These are phyloP conservation scores for Phoma sp. DNA, from an alignment of 2,329 filamentous ascomycete species.

Conservation along the genomic window DNA sequence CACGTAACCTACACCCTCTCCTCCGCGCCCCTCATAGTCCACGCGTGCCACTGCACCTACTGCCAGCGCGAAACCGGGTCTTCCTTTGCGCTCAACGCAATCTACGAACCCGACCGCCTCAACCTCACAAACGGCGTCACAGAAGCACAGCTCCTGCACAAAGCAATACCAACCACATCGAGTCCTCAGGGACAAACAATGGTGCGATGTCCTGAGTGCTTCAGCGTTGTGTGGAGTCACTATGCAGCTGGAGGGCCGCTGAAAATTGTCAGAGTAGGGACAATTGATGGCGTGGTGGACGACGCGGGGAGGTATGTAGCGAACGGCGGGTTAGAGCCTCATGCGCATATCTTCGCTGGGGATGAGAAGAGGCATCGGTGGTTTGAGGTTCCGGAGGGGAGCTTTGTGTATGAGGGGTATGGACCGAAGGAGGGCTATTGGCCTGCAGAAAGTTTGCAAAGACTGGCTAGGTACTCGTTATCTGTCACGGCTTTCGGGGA, in stretches of 20 bases:
- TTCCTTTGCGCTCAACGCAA: slow-evolving; percentile 49
- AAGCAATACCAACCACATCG: slow-evolving; percentile 24
- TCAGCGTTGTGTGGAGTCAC: slow-evolving; percentile 51
- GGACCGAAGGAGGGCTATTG: not conserved
- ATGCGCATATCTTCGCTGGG: slow-evolving; percentile 53
- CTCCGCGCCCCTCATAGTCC: slow-evolving; percentile 33
- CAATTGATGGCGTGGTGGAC: slow-evolving; percentile 1
- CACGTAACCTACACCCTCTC: slow-evolving; percentile 29
- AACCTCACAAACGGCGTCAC: slow-evolving; percentile 27
- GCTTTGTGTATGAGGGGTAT: not conserved
- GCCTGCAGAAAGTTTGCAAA: not conserved
- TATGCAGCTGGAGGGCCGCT: slow-evolving; percentile 41
- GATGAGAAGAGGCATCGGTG: slow-evolving; percentile 44
- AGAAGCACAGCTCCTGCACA: slow-evolving; percentile 44
- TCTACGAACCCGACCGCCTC: slow-evolving; percentile 50
- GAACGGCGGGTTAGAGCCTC: slow-evolving; percentile 46
- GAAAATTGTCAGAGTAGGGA: not conserved
- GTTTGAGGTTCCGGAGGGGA: slow-evolving; percentile 29
- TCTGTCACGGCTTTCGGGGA: too few relatives aligned
- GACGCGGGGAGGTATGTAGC: slow-evolving; percentile 23
- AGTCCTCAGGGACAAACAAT: slow-evolving; percentile 46
- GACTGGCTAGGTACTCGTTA: too few relatives aligned
- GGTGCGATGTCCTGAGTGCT: slow-evolving; percentile 53
- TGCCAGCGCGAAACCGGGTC: slow-evolving; percentile 56
- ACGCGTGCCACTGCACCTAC: slow-evolving; percentile 56